Base-by-base conservation (phyloP, 208 protist species). In the Crithidia bombi region DNA sequence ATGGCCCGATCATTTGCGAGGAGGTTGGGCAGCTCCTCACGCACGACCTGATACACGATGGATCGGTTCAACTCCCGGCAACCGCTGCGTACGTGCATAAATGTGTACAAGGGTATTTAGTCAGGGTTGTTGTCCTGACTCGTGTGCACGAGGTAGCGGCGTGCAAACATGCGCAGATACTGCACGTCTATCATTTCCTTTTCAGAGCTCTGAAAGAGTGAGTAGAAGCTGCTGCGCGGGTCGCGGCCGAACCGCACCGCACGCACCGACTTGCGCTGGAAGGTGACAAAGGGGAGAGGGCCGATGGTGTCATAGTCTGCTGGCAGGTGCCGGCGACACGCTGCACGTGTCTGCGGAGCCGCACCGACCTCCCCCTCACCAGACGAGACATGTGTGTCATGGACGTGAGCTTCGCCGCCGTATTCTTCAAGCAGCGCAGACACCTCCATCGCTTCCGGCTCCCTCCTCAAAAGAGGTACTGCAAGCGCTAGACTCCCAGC, bases 71-170 rank as follows among this genome's bases (percentile, higher is more conserved):
- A 36, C 26, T 63, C 33, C 17, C 77, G 79, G 69, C 75, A 89
- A 26, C 52, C 75, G 33, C 82, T 79, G 17, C 85, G 81, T 41
- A 43, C 59, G 2, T 52, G 58, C 63, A 95, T 63, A 57, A 92
- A 95, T 23, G 79, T 54, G 10, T 80, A 72, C 12, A 95, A 73
- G 32, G 78, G 66, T 35, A 93, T 71, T 33, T 85, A 74, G 5
- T 69, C 73, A 10, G 75, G 73, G 65, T 93, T 93, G 71, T 90
- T 92, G 38, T 76, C 74, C 57, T 93, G 75, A 65, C 71, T 78
- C 26, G 83, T 86, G 69, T 90, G 85, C 28, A 93, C 87, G 43
- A 95, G 78, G 69, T 91, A 95, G 44, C 87, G 87, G 3, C 90
- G 79, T 1, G 78, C 70, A 67, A 91, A 87, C 90, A 95, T 95